Percentiles rank a stretch among this genome's conserved stretches.
These are phyloP conservation scores for Basipetospora chlamydospora DNA, from an alignment of 2,329 filamentous ascomycete species.

Conservation along the genomic window DNA sequence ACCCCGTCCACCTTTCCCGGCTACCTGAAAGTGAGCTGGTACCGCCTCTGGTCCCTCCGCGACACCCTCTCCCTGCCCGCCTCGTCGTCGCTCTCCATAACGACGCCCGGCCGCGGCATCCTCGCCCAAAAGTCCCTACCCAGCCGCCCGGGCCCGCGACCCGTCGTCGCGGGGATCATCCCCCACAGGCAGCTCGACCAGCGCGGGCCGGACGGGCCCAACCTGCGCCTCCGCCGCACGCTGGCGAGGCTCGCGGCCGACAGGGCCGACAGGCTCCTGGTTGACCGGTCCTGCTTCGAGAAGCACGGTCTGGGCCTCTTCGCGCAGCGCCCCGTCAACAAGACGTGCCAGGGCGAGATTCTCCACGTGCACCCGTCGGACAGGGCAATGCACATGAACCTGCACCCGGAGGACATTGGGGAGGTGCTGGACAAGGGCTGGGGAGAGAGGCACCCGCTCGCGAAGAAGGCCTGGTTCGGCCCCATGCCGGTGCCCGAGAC, in stretches of 20 bases:
- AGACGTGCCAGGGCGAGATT: constrained; percentile 66
- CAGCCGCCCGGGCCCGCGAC: constrained; percentile 47
- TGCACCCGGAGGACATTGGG: constrained; percentile 65
- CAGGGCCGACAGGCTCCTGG: constrained; percentile 35
- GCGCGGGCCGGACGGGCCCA: constrained; percentile 36
- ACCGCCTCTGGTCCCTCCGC: constrained; percentile 56
- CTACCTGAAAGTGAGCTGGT: constrained; percentile 58
- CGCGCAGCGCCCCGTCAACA: constrained; percentile 47
- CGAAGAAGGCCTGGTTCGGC: constrained; percentile 47
- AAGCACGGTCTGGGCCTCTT: constrained; percentile 71
- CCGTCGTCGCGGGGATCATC: constrained; percentile 58
- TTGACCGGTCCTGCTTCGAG: constrained; percentile 63
- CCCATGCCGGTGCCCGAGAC: constrained; percentile 55
- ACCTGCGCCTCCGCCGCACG: constrained; percentile 35
- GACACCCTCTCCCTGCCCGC: constrained; percentile 53
- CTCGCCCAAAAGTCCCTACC: constrained; percentile 40
- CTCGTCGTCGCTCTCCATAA: constrained; percentile 20
- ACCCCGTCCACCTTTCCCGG: constrained; percentile 60
- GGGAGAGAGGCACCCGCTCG: constrained; percentile 58
- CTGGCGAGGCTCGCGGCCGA: constrained; percentile 34
- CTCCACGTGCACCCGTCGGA: constrained; percentile 68
- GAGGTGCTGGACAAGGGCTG: constrained; percentile 61
- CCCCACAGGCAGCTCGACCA: constrained; percentile 70
- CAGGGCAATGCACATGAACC: constrained; percentile 61
- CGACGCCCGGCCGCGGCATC: constrained; percentile 45